Evolutionary conservation across 495 filamentous ascomycete species (phyloP).

Genomic region (Penicillium desertorum): DNA sequence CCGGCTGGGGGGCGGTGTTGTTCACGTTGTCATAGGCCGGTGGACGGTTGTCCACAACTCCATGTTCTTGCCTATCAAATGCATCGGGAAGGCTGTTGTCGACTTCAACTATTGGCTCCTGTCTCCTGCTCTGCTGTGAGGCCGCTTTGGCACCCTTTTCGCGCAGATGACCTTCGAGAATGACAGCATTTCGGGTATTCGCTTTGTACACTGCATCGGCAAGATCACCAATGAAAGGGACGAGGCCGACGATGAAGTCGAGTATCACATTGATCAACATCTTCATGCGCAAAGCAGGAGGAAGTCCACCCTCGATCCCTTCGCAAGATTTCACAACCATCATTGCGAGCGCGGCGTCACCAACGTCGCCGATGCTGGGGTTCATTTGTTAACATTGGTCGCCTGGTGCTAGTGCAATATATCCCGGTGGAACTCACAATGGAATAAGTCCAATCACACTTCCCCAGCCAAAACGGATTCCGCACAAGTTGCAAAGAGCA

Average conservation of each 20-base stretch:
- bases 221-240: constrained; percentile 84
- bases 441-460: constrained; percentile 80
- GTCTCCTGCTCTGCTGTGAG: constrained; percentile 21
- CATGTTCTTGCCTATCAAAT: constrained; percentile 40
- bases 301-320: constrained; percentile 71
- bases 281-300: constrained; percentile 46
- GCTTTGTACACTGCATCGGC: constrained; percentile 65
- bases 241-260: constrained; percentile 78
- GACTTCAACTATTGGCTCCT: constrained; percentile 14
- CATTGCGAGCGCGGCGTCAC: constrained; percentile 60
- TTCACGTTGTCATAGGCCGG: constrained; percentile 30
- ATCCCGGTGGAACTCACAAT: constrained; percentile 51
- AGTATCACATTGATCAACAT: constrained; percentile 78
- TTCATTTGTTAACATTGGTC: constrained; percentile 13
- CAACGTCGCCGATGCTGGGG: constrained; percentile 68
- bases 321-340: constrained; percentile 67
- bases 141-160: constrained; percentile 40
- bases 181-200: constrained; percentile 75
- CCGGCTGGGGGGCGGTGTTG: constrained; percentile 9
- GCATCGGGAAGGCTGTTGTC: constrained; percentile 46
- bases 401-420: neutral
- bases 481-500: constrained; percentile 70
- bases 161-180: constrained; percentile 70
- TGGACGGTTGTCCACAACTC: constrained; percentile 23
- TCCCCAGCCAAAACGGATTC: constrained; percentile 79